Conservation (phyloP, 805 yeast genomes). For the Kodamaea leandrae region DNA sequence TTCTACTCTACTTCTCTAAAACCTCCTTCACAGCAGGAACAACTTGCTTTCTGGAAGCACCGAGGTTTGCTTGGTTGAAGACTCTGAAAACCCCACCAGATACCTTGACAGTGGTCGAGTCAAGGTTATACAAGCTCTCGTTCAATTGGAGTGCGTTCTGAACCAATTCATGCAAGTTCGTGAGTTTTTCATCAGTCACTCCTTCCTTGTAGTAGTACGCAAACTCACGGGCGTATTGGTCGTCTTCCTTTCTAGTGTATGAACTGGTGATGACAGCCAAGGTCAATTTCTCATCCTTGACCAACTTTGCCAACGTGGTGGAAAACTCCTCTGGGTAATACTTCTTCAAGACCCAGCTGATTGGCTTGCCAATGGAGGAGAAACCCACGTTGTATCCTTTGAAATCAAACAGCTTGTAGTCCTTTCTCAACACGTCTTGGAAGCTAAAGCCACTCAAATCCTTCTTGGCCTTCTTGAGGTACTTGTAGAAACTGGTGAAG, state of each 20-base stretch:
- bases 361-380: conserved; percentile 66
- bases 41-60: conserved; percentile 81
- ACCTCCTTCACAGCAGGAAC: conserved; percentile 57
- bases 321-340: conserved; percentile 24
- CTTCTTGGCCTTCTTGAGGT: conserved; percentile 50
- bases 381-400: conserved; percentile 58
- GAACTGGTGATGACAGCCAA: conserved; percentile 38
- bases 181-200: conserved; percentile 13
- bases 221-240: conserved; percentile 35
- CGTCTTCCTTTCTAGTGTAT: conserved; percentile 32
- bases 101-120: conserved; percentile 15
- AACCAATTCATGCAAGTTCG: conserved; percentile 21
- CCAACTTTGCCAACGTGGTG: conserved; percentile 20
- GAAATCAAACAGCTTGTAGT: conserved; percentile 70
- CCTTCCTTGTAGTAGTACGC: conserved; percentile 21
- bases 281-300: conserved; percentile 19
- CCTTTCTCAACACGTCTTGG: conserved; percentile 70
- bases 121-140: conserved; percentile 22
- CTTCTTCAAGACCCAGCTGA: conserved; percentile 48
- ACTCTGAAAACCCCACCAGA: conserved; percentile 19
- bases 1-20: conserved; percentile 18
- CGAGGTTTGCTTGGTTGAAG: conserved; percentile 47
- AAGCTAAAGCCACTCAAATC: conserved; percentile 60
- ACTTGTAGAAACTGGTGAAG: conserved; percentile 15
- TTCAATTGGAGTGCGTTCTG: conserved; percentile 23